Conservation (phyloP, 164 flowering plant genomes). For the Platanus orientalis region DNA sequence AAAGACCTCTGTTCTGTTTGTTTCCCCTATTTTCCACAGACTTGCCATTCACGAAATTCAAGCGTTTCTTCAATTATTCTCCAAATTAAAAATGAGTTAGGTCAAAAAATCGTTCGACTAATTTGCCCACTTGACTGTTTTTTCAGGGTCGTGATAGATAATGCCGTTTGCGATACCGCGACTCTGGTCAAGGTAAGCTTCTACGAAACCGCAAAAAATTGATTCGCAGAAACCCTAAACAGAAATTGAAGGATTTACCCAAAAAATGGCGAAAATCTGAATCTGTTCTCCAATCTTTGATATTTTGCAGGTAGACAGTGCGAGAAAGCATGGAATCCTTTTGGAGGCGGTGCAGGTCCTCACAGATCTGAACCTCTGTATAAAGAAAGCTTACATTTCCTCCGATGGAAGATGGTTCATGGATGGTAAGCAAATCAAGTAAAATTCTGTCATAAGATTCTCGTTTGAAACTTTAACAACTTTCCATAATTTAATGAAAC, state of each 20-base stretch:
- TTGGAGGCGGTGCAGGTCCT: conserved; percentile 82
- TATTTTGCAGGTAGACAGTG: conserved; percentile 31
- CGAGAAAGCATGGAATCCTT: conserved; percentile 50
- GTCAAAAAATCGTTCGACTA: no score
- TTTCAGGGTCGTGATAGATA: conserved; percentile 78
- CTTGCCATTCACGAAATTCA: neutral
- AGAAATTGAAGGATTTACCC: conserved; percentile 26
- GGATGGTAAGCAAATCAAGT: conserved; percentile 41
- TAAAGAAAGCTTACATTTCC: conserved; percentile 60
- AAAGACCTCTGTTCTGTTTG: neutral
- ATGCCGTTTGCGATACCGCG: conserved; percentile 54
- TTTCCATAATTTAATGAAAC: neutral
- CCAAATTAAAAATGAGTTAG: neutral
- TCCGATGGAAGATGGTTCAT: conserved; percentile 70
- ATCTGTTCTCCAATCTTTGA: neutral
- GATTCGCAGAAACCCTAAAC: no score
- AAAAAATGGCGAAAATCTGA: conserved; percentile 34
- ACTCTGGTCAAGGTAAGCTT: conserved; percentile 63
- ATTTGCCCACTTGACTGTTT: conserved; percentile 6
- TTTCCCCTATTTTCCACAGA: neutral
- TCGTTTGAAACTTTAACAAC: neutral
- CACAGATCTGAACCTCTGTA: conserved; percentile 69
- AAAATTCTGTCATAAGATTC: neutral
- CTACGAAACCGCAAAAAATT: conserved; percentile 1
- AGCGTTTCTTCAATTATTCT: conserved; percentile 8